Evolutionary conservation across 2,329 filamentous ascomycete species (phyloP).

Genomic region (Xylariales sp.): DNA sequence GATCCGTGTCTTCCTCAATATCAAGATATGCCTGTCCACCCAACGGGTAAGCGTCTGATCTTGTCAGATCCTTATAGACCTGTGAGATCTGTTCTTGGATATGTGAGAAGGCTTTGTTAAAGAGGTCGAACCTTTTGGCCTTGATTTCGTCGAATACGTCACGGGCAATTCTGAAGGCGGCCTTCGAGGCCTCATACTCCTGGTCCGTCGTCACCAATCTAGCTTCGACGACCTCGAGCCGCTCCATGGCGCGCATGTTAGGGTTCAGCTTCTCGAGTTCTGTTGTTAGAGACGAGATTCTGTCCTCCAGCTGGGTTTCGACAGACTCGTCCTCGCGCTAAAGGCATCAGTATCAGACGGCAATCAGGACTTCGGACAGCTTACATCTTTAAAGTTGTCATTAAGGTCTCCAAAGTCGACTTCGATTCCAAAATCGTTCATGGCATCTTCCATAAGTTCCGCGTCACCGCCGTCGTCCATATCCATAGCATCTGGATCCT

Average conservation of each 20-base stretch:
- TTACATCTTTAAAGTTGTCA: constrained; percentile 74
- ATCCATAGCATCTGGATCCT: constrained; percentile 87
- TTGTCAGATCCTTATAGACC: constrained; percentile 93
- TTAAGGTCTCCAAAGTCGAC: constrained; percentile 80
- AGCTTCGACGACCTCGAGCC: constrained; percentile 78
- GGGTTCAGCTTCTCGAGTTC: constrained; percentile 93
- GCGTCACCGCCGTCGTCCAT: constrained; percentile 69
- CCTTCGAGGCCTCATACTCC: constrained; percentile 82
- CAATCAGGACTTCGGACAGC: constrained; percentile 22
- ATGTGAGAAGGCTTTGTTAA: constrained; percentile 91
- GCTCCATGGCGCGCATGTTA: constrained; percentile 93
- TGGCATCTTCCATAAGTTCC: constrained; percentile 56
- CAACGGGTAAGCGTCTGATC: constrained; percentile 85
- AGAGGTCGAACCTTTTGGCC: constrained; percentile 78
- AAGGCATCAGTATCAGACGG: constrained; percentile 22
- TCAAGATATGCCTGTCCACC: constrained; percentile 86
- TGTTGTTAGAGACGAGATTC: constrained; percentile 65
- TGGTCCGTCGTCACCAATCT: constrained; percentile 80
- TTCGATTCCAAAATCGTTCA: constrained; percentile 88
- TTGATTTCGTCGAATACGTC: constrained; percentile 82
- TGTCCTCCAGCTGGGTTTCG: constrained; percentile 73
- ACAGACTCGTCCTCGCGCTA: constrained; percentile 65
- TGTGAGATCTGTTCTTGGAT: constrained; percentile 91
- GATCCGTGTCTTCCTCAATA: constrained; percentile 89
- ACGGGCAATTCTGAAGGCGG: constrained; percentile 66